Percentiles rank a stretch among this genome's conserved stretches.
phyloP scores from a whole-genome alignment of 208 protist species.

The Lotmaria passim region DNA sequence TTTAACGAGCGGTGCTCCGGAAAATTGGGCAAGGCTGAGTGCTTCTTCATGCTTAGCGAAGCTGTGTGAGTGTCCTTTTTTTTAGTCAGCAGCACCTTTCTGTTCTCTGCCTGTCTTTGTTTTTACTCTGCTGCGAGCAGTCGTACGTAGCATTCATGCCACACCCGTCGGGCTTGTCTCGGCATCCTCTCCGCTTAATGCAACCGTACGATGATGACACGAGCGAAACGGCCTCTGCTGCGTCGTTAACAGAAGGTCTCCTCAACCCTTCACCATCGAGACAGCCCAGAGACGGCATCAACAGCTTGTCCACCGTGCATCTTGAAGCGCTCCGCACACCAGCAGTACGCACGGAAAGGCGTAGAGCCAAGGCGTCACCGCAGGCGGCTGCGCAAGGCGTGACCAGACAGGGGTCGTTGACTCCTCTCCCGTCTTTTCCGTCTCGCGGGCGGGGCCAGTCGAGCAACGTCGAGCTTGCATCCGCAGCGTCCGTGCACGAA shows the following conservation, averaged over 20 bases:
- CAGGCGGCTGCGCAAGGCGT: neutral
- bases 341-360: neutral
- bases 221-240: neutral
- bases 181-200: neutral
- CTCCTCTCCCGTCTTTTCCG: neutral
- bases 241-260: neutral
- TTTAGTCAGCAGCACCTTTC: neutral
- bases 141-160: no score
- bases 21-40: neutral
- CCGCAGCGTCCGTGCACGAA: neutral
- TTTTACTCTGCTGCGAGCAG: neutral
- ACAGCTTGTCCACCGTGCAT: neutral
- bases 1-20: neutral
- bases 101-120: neutral
- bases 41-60: neutral
- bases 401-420: neutral
- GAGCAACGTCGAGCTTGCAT: neutral
- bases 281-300: neutral
- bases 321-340: neutral
- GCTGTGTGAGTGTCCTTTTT: conserved; percentile 9
- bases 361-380: neutral
- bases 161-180: neutral
- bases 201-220: conserved; percentile 18
- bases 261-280: no score
- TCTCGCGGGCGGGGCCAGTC: neutral